These are phyloP conservation scores for Penicillium italicum DNA, from an alignment of 2,329 filamentous ascomycete species.

Conservation along the genomic window DNA sequence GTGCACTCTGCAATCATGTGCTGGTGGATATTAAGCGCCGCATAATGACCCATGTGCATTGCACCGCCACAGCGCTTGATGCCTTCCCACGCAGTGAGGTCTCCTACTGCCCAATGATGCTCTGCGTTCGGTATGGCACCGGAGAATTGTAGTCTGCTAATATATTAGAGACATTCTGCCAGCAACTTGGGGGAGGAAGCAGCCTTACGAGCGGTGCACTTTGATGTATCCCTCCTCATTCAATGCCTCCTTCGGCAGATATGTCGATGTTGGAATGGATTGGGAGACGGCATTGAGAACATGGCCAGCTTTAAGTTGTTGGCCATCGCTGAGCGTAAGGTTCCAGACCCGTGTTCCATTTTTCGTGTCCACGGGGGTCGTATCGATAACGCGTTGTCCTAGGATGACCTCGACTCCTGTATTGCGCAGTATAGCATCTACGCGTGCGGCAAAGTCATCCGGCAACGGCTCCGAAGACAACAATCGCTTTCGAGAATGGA, in stretches of 20 bases:
- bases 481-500: slow-evolving; percentile 68
- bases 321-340: slow-evolving; percentile 59
- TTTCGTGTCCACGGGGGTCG: slow-evolving; percentile 17
- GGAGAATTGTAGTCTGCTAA: slow-evolving; percentile 53
- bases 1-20: slow-evolving; percentile 50
- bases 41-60: slow-evolving; percentile 68
- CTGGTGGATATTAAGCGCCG: slow-evolving; percentile 65
- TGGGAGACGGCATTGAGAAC: slow-evolving; percentile 68
- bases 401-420: slow-evolving; percentile 51
- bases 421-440: slow-evolving; percentile 57
- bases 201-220: slow-evolving; percentile 49
- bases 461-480: slow-evolving; percentile 71
- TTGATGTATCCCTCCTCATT: slow-evolving; percentile 64
- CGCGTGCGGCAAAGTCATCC: slow-evolving; percentile 60
- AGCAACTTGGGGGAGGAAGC: background rate
- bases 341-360: slow-evolving; percentile 25
- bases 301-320: slow-evolving; percentile 58
- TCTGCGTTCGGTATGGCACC: slow-evolving; percentile 54
- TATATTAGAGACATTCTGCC: background rate
- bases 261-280: slow-evolving; percentile 59
- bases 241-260: slow-evolving; percentile 58
- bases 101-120: slow-evolving; percentile 66
- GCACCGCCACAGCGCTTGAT: slow-evolving; percentile 77
- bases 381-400: slow-evolving; percentile 28
- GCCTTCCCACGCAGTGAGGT: slow-evolving; percentile 67